Base-by-base conservation (phyloP, 1,284 basidiomycete species). In the Irpex rosettiformis region DNA sequence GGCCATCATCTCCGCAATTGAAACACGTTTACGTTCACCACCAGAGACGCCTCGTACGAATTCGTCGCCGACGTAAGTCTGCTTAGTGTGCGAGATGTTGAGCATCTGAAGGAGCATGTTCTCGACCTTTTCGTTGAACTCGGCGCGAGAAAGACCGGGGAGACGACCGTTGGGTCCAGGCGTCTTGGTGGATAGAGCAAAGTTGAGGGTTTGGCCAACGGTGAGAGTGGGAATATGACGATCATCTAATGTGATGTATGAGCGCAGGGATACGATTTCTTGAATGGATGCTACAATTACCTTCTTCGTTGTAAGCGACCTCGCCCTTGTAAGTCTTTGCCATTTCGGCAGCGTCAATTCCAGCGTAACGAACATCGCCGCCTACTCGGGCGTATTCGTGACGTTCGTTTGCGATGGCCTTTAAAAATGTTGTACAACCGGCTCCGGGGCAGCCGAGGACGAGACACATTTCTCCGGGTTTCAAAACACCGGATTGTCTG, bases 31-130 rank as follows among this genome's bases (percentile, higher is more conserved):
- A 33, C 88, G 80, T 69, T 93, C 91, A 37, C 94, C 94, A 53
- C 93, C 94, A 0, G 88, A 90, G 3, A 95, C 87, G 61, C 93
- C 94, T 13, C 93, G 86, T 1, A 94, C 86, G 63, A 88, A 90
- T 61, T 88, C 88, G 68, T 94, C 86, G 2, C 94, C 94, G 45
- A 96, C 91, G 2, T 91, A 82, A 0, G 92, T 94, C 64, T 89
- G 76, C 58, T 79, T 77, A 0, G 89, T 93, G 67, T 87, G 89
- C 5, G 80, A 78, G 63, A 96, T 88, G 66, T 93, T 92, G 59
- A 95, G 84, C 79, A 93, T 89, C 60, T 82, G 84, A 52, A 93
- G 78, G 1, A 94, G 70, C 30, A 85, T 82, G 33, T 83, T 77
- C 57, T 84, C 79, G 29, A 87, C 81, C 68, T 82, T 76, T 22